Percentiles rank a stretch among this genome's conserved stretches.
Conservation (phyloP, 1,284 basidiomycete genomes). For the Cryptococcus sp. region DNA sequence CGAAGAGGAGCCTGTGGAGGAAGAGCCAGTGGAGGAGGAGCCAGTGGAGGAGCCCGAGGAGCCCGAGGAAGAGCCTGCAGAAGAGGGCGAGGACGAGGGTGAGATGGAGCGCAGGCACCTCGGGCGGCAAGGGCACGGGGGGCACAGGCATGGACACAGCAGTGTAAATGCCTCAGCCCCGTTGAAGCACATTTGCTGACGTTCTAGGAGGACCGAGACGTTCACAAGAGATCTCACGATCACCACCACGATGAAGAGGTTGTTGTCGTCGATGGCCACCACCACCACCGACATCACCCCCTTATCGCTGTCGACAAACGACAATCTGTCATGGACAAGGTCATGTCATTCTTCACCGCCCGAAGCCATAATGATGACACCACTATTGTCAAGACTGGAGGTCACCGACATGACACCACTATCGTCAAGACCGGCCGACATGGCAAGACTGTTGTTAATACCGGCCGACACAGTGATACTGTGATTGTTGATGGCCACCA, state of each 20-base stretch:
- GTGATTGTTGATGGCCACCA: constrained; percentile 8
- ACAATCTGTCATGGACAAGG: not conserved
- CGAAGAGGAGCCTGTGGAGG: not conserved
- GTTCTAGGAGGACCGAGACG: not conserved
- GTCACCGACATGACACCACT: constrained; percentile 8
- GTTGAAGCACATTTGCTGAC: not conserved
- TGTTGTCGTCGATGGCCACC: not conserved
- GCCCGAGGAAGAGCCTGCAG: not conserved
- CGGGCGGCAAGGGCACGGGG: not conserved
- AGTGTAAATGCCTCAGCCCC: not conserved
- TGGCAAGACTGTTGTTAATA: constrained; percentile 6
- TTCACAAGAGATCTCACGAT: not conserved
- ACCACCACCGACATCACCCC: constrained; percentile 5
- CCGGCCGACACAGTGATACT: constrained; percentile 9
- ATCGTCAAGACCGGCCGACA: constrained; percentile 4
- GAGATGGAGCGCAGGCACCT: not conserved
- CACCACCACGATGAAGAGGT: constrained; percentile 1
- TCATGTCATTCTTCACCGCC: not conserved
- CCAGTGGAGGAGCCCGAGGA: not conserved
- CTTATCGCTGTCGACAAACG: constrained; percentile 7
- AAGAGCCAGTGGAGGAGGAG: not conserved
- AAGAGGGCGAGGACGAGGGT: not conserved
- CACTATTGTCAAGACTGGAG: constrained; percentile 8
- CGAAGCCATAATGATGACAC: constrained; percentile 4
- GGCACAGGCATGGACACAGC: not conserved